phyloP scores from a whole-genome alignment of 257 asterid genomes.

The Solanum commersonii region DNA sequence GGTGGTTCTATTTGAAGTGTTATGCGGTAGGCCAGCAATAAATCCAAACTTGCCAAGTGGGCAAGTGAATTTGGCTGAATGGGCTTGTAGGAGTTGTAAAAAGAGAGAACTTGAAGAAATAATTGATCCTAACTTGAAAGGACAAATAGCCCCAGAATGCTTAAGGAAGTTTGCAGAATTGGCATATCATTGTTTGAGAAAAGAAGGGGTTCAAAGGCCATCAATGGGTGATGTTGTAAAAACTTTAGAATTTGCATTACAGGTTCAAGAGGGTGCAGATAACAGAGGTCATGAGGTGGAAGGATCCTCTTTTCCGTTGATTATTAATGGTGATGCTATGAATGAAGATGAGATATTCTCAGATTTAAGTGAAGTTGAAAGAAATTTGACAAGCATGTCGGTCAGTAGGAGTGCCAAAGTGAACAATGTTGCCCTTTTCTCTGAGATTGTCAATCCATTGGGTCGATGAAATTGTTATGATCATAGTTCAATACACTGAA shows the following conservation, averaged over 20 bases:
- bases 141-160: conserved; percentile 38
- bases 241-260: conserved; percentile 52
- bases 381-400: neutral
- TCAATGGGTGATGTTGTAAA: conserved; percentile 48
- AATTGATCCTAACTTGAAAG: conserved; percentile 32
- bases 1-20: conserved; percentile 45
- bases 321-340: neutral
- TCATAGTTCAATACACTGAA: neutral
- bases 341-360: conserved; percentile 21
- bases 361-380: neutral
- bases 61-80: conserved; percentile 38
- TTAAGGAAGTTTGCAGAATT: conserved; percentile 28
- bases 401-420: neutral
- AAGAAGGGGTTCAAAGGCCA: conserved; percentile 34
- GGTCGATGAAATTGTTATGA: conserved; percentile 15
- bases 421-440: conserved; percentile 22
- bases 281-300: conserved; percentile 12
- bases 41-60: conserved; percentile 12
- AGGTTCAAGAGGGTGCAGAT: conserved; percentile 43
- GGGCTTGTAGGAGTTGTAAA: conserved; percentile 27
- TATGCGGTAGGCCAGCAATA: conserved; percentile 36
- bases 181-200: conserved; percentile 33
- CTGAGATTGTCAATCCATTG: conserved; percentile 11
- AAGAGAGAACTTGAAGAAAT: conserved; percentile 31
- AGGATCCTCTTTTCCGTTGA: neutral